Conservation (phyloP, 768 basidiomycete species). For the Macrolepiota albuminosa region DNA sequence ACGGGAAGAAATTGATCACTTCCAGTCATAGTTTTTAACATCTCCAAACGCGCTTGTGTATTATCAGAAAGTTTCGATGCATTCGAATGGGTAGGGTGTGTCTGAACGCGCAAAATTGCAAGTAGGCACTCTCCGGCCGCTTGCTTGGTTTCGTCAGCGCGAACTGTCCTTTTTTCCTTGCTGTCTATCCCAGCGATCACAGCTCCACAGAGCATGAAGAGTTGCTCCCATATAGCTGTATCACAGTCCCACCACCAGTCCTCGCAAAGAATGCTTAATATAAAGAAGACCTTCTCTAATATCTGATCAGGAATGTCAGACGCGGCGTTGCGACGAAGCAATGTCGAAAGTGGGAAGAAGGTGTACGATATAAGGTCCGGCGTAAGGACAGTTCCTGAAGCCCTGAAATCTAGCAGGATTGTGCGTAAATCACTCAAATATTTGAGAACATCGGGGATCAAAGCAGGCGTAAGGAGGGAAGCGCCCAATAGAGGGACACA, state of each 20-base stretch:
- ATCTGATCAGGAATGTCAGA: constrained; percentile 72
- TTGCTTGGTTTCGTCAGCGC: constrained; percentile 79
- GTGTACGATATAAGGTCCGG: constrained; percentile 72
- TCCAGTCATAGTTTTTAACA: constrained; percentile 41
- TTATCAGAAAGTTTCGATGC: constrained; percentile 17
- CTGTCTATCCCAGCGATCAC: constrained; percentile 60
- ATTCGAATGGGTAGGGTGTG: constrained; percentile 30
- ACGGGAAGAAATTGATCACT: constrained; percentile 61
- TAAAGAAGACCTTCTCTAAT: constrained; percentile 65
- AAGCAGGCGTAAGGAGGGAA: constrained; percentile 55
- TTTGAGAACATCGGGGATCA: constrained; percentile 40
- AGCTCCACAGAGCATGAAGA: constrained; percentile 72
- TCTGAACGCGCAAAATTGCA: constrained; percentile 54
- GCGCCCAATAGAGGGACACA: constrained; percentile 81
- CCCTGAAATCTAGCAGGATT: constrained; percentile 39
- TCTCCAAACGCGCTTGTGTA: constrained; percentile 25
- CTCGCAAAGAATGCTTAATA: constrained; percentile 54
- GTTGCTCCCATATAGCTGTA: constrained; percentile 71
- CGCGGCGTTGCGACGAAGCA: constrained; percentile 73
- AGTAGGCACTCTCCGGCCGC: constrained; percentile 68
- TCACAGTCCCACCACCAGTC: constrained; percentile 89
- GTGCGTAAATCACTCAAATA: constrained; percentile 53
- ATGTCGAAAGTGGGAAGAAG: constrained; percentile 83
- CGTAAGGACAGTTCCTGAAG: constrained; percentile 36
- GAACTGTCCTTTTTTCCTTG: constrained; percentile 61